Evolutionary conservation across 2,329 filamentous ascomycete species (phyloP).

Genomic region (Trichoderma cornu-damae): DNA sequence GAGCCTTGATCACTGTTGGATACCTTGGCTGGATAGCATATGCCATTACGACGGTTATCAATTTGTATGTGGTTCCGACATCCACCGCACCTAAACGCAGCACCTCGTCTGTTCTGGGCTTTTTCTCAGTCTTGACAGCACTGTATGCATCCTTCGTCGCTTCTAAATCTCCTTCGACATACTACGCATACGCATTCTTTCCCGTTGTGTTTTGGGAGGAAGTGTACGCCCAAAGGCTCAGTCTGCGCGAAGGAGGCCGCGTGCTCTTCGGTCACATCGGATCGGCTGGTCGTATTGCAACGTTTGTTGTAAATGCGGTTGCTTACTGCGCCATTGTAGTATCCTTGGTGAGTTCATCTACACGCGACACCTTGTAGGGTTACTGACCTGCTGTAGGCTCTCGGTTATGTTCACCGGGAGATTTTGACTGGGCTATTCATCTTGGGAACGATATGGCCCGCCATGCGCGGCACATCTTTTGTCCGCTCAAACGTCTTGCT

Average conservation of each 20-base stretch:
- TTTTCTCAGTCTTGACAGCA: conserved; percentile 68
- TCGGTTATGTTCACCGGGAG: conserved; percentile 88
- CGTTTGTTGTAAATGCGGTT: conserved; percentile 58
- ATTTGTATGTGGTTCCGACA: conserved; percentile 77
- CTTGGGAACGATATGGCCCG: conserved; percentile 72
- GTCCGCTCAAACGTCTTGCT: conserved; percentile 60
- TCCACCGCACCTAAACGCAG: conserved; percentile 60
- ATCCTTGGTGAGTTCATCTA: conserved; percentile 56
- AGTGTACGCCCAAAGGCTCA: conserved; percentile 71
- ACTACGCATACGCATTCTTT: conserved; percentile 90
- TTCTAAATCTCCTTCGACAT: conserved; percentile 73
- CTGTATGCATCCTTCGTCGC: conserved; percentile 75
- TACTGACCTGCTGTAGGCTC: conserved; percentile 52
- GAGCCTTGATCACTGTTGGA: conserved; percentile 80
- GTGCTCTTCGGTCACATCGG: conserved; percentile 65
- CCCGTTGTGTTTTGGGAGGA: conserved; percentile 97
- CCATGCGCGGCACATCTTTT: conserved; percentile 68
- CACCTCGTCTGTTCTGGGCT: conserved; percentile 54
- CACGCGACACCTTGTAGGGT: background rate
- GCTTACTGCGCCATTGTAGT: conserved; percentile 71
- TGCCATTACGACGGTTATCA: conserved; percentile 80
- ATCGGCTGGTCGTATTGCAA: conserved; percentile 51
- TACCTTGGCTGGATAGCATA: conserved; percentile 96
- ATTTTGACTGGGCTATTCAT: conserved; percentile 78
- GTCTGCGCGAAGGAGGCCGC: conserved; percentile 60